These are phyloP conservation scores for Chlorella sorokiniana DNA, from an alignment of 139 green algal genomes.

Conservation along the genomic window DNA sequence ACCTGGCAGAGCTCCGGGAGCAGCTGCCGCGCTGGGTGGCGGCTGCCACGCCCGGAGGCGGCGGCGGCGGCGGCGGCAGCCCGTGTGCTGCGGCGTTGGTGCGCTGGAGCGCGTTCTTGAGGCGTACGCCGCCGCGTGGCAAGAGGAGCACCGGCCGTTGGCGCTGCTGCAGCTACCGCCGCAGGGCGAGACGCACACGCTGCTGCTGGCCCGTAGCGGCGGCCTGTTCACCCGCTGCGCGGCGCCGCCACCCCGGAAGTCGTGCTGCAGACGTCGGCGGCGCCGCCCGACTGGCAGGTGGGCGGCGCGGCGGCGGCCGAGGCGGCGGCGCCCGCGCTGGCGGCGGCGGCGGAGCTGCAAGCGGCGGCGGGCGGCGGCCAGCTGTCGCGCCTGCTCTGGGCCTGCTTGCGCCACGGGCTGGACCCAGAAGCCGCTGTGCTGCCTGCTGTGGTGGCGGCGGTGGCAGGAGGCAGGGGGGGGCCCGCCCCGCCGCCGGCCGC, in stretches of 20 bases:
- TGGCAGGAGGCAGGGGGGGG: background rate
- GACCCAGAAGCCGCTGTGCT: background rate
- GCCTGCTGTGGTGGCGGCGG: conserved; percentile 3
- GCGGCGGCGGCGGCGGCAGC: background rate
- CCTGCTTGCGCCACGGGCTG: conserved; percentile 7
- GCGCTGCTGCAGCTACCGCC: conserved; percentile 26
- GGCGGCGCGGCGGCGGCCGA: background rate
- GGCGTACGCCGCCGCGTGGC: background rate
- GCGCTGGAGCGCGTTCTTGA: background rate
- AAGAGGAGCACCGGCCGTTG: conserved; percentile 7
- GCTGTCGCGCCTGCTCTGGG: conserved; percentile 11
- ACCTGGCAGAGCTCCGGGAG: conserved; percentile 1
- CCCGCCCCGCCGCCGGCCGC: background rate
- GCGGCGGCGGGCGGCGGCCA: background rate
- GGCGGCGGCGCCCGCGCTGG: background rate
- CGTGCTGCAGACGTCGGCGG: background rate
- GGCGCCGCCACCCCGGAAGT: background rate
- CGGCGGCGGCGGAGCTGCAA: background rate
- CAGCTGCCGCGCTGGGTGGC: conserved; percentile 32
- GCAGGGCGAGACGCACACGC: background rate
- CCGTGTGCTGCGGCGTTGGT: background rate
- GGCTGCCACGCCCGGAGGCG: background rate
- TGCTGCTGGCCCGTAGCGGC: conserved; percentile 10
- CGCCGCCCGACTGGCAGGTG: background rate
- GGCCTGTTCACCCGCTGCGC: conserved; percentile 1